phyloP scores from a whole-genome alignment of 208 protist species.

The Leishmania arabica region DNA sequence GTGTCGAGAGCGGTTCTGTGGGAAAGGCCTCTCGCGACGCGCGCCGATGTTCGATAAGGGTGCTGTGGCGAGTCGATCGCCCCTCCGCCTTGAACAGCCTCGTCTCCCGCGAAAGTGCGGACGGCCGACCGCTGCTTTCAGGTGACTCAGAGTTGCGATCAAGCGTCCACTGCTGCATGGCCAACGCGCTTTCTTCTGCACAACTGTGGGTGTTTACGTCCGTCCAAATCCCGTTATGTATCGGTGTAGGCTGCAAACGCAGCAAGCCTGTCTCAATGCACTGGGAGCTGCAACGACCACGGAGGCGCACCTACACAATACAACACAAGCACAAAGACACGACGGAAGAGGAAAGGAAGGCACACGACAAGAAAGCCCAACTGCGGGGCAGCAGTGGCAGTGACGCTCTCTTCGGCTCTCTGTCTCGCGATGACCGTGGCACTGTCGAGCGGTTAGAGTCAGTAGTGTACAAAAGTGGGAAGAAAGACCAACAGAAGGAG shows the following conservation, averaged over 20 bases:
- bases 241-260: background rate
- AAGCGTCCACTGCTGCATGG: conserved; percentile 33
- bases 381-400: background rate
- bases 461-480: background rate
- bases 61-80: conserved; percentile 7
- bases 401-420: background rate
- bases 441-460: background rate
- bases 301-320: background rate
- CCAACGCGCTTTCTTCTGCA: background rate
- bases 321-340: background rate
- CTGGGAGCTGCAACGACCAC: background rate
- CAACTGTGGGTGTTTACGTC: background rate
- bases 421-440: background rate
- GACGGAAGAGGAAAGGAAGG: background rate
- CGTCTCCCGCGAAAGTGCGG: conserved; percentile 10
- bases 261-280: background rate
- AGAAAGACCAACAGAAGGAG: background rate
- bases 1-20: background rate
- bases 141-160: conserved; percentile 35
- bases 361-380: background rate
- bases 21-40: conserved; percentile 1
- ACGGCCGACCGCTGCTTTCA: conserved; percentile 29
- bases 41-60: background rate
- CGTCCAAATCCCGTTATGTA: background rate
- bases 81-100: conserved; percentile 16